Conservation (phyloP, 2,329 filamentous ascomycete genomes). For the Penicillium sp. region DNA sequence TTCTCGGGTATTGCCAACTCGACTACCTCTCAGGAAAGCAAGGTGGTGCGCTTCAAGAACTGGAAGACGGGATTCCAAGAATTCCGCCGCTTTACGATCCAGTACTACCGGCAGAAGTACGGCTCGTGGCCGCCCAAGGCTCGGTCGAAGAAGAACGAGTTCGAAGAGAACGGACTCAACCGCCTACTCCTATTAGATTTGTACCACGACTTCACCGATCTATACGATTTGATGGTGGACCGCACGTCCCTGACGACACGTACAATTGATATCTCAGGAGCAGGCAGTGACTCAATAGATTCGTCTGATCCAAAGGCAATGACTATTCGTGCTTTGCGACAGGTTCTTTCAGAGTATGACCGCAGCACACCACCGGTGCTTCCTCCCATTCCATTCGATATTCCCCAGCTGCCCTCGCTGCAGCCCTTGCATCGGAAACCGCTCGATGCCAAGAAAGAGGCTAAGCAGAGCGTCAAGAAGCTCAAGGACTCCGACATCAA, state of each 20-base stretch:
- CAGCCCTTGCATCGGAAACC: conserved; percentile 62
- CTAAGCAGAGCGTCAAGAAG: conserved; percentile 67
- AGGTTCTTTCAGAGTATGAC: conserved; percentile 83
- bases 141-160: conserved; percentile 84
- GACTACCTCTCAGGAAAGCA: conserved; percentile 72
- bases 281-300: conserved; percentile 43
- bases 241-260: conserved; percentile 74
- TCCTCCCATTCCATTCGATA: conserved; percentile 86
- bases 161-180: conserved; percentile 83
- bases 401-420: conserved; percentile 73
- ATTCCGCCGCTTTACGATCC: conserved; percentile 70
- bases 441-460: conserved; percentile 70
- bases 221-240: conserved; percentile 89
- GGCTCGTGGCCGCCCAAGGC: conserved; percentile 90
- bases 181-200: conserved; percentile 75
- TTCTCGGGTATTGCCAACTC: conserved; percentile 87
- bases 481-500: conserved; percentile 76
- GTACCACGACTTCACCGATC: conserved; percentile 78
- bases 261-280: conserved; percentile 65
- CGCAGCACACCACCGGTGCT: conserved; percentile 83
- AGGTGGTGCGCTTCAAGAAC: conserved; percentile 73
- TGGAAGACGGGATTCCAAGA: conserved; percentile 75
- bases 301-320: conserved; percentile 54
- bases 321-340: conserved; percentile 68
- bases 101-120: conserved; percentile 66